Evolutionary conservation across 1,139 yeast genomes (phyloP).

Genomic region (Groenewaldozyma auringiensis): DNA sequence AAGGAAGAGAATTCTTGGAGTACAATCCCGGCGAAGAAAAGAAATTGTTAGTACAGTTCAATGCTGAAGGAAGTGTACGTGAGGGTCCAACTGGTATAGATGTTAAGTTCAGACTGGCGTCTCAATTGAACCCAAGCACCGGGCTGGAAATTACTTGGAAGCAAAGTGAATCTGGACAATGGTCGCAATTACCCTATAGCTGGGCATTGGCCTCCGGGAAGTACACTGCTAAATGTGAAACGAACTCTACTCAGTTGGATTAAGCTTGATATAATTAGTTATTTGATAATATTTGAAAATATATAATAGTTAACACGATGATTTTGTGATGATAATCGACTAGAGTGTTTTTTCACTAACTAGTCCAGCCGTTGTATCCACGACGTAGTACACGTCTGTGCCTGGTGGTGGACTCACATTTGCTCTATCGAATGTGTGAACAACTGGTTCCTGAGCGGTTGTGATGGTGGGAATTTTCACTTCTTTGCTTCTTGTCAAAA

Average conservation of each 20-base stretch:
- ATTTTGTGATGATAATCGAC: too few species aligned
- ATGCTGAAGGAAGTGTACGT: constrained; percentile 26
- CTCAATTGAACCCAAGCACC: constrained; percentile 1
- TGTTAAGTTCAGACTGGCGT: constrained; percentile 20
- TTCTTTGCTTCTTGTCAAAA: too few species aligned
- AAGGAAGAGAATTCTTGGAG: constrained; percentile 40
- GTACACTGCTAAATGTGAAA: constrained; percentile 1
- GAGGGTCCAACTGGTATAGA: constrained; percentile 29
- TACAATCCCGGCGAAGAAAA: constrained; percentile 44
- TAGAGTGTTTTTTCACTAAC: too few species aligned
- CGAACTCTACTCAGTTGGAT: neutral
- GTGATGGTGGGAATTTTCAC: too few species aligned
- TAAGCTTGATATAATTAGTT: too few species aligned
- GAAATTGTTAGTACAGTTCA: constrained; percentile 33
- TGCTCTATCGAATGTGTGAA: neutral
- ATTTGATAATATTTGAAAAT: too few species aligned
- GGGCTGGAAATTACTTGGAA: constrained; percentile 4
- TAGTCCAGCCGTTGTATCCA: neutral
- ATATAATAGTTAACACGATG: too few species aligned
- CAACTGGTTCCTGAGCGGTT: too few species aligned
- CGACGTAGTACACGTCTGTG: neutral
- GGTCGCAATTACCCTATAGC: neutral
- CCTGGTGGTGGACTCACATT: neutral
- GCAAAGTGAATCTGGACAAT: constrained; percentile 3
- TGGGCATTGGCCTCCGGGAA: neutral